Conservation (phyloP, 2,329 filamentous ascomycete genomes). For the Talaromyces piceae region DNA sequence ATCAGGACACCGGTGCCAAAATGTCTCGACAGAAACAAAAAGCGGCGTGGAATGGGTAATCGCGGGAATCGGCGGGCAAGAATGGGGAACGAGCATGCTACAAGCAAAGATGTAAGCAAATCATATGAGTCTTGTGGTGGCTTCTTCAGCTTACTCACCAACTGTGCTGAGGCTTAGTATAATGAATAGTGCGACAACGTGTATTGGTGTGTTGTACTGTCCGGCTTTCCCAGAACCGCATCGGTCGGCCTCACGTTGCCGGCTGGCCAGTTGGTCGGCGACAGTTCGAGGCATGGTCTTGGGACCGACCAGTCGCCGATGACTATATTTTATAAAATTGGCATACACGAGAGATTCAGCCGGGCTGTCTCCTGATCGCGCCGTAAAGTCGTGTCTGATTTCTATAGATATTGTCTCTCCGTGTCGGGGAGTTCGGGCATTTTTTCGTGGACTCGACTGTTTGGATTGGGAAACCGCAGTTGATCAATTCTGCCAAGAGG, state of each 20-base stretch:
- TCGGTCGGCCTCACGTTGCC: slow-evolving; percentile 16
- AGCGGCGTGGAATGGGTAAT: slow-evolving; percentile 52
- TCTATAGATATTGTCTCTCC: too few species aligned
- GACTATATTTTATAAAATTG: too few species aligned
- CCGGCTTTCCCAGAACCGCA: slow-evolving; percentile 31
- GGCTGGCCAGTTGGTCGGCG: neutral
- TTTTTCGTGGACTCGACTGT: too few species aligned
- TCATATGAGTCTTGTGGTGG: neutral
- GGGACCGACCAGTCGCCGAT: too few species aligned
- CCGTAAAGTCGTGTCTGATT: too few species aligned
- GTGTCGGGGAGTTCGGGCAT: too few species aligned
- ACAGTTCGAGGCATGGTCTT: too few species aligned
- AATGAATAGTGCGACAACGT: slow-evolving; percentile 60
- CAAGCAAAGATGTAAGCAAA: slow-evolving; percentile 2
- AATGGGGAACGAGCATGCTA: slow-evolving; percentile 56
- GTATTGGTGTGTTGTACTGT: slow-evolving; percentile 57
- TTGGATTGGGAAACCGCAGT: too few species aligned
- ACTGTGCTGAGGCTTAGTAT: slow-evolving; percentile 50
- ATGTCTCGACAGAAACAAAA: slow-evolving; percentile 54
- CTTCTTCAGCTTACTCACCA: slow-evolving; percentile 22
- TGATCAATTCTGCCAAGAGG: too few species aligned
- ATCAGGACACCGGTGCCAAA: slow-evolving; percentile 52
- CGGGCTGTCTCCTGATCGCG: too few species aligned
- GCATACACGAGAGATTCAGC: too few species aligned
- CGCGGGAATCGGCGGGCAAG: slow-evolving; percentile 52